Conservation (phyloP, 305 asterid species). For the Euphrasia arctica region DNA sequence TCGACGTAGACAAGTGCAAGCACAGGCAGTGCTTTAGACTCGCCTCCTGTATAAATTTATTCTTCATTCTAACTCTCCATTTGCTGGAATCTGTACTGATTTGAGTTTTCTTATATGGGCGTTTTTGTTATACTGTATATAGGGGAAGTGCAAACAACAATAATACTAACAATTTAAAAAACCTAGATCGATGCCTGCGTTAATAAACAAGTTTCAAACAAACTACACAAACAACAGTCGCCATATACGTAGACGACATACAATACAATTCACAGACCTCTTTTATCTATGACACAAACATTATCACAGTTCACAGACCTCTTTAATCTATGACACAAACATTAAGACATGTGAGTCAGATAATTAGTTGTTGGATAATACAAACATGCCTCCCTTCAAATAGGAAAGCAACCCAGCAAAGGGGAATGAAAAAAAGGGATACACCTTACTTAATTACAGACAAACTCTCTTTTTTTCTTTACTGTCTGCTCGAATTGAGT, state of each 20-base stretch:
- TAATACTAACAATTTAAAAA: too few relatives aligned
- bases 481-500: conserved; percentile 29
- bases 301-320: conserved; percentile 18
- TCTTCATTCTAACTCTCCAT: too few relatives aligned
- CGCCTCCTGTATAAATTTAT: too few relatives aligned
- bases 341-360: conserved; percentile 8
- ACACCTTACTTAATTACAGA: conserved; percentile 46
- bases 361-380: conserved; percentile 23
- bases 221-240: conserved; percentile 19
- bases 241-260: conserved; percentile 15
- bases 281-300: conserved; percentile 16
- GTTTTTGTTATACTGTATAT: too few relatives aligned
- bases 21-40: too few relatives aligned
- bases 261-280: conserved; percentile 21
- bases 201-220: conserved; percentile 14
- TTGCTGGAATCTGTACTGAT: too few relatives aligned
- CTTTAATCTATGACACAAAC: conserved; percentile 21
- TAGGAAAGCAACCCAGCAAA: conserved; percentile 8
- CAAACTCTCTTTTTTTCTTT: conserved; percentile 27
- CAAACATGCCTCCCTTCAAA: conserved; percentile 11
- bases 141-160: too few relatives aligned
- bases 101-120: too few relatives aligned
- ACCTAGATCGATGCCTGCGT: background rate
- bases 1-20: too few relatives aligned
- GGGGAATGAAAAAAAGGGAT: conserved; percentile 21